Evolutionary conservation across 2,329 filamentous ascomycete genomes (phyloP), one percentile per base, ranked within the genome.

Genomic region (Westerdykella sp.): DNA sequence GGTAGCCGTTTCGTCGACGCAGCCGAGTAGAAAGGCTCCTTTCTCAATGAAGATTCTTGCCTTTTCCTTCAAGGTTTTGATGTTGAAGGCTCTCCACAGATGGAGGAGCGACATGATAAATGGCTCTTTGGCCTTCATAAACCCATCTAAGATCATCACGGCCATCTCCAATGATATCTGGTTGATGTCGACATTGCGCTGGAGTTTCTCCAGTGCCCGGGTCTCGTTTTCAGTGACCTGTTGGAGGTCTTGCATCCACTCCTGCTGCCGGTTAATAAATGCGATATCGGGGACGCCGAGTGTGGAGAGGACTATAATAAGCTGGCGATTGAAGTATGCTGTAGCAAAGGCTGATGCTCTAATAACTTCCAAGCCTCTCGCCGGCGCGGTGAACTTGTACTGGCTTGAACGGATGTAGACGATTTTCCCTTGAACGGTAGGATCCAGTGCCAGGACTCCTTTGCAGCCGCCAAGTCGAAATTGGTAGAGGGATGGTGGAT

Each of bases 381-480:
- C 83, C 3, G 71, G 66, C 0, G 86, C 79, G 15, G 77, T 73
- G 60, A 98, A 98, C 65, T 98, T 98, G 57, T 85, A 77, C 59
- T 98, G 93, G 11, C 87, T 95, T 12, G 80, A 78, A 2, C 93
- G 82, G 40, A 96, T 81, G 41, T 87, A 81, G 0, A 97, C 78
- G 44, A 90, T 80, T 23, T 75, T 78, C 0, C 76, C 76, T 47
- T 76, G 77, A 9, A 83, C 78, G 4, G 83, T 76, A 0, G 85
- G 79, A 67, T 87, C 91, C 2, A 88, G 75, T 0, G 82, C 80
- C 14, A 98, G 73, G 12, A 98, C 82, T 0, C 93, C 93, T 69
- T 98, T 98, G 69, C 83, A 90, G 1, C 93, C 93, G 7, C 87
- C 90, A 56, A 96, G 80, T 6, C 93, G 85, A 57, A 97, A 95